Conservation (phyloP, 208 protist species). For the Naegleria fowleri region DNA sequence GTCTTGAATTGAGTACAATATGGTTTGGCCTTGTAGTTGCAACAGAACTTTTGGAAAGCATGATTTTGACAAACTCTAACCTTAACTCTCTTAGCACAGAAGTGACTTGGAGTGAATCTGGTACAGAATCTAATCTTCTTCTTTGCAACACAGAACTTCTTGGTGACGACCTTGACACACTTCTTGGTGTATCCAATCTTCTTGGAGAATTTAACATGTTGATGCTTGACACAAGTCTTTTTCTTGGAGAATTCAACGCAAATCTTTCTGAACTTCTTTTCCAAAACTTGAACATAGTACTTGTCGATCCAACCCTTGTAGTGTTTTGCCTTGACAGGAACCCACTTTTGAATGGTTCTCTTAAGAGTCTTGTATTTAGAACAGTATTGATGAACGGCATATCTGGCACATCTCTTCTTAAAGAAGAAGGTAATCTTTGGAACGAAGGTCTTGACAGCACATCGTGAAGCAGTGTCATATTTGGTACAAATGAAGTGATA, state of each 20-base stretch:
- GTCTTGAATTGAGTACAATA: constrained; percentile 10
- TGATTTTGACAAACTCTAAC: neutral
- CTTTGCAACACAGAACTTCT: neutral
- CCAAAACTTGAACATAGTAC: neutral
- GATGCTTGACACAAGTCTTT: neutral
- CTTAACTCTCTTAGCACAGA: neutral
- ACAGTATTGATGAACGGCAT: neutral
- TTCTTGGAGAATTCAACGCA: neutral
- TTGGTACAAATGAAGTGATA: constrained; percentile 13
- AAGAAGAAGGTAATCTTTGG: neutral
- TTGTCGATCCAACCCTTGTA: neutral
- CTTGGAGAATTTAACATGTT: neutral
- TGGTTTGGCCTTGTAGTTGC: neutral
- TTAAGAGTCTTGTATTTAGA: neutral
- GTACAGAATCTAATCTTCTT: neutral
- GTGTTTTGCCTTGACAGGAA: neutral
- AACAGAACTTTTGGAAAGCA: neutral
- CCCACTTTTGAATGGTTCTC: neutral
- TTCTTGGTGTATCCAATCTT: neutral
- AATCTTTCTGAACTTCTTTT: neutral
- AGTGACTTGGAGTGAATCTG: neutral
- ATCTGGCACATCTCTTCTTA: neutral
- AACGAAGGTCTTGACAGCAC: neutral
- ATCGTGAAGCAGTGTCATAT: neutral
- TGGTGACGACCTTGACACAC: neutral